These are phyloP conservation scores for Schwanniomyces yamadae DNA, from an alignment of 805 yeast genomes.

Conservation along the genomic window DNA sequence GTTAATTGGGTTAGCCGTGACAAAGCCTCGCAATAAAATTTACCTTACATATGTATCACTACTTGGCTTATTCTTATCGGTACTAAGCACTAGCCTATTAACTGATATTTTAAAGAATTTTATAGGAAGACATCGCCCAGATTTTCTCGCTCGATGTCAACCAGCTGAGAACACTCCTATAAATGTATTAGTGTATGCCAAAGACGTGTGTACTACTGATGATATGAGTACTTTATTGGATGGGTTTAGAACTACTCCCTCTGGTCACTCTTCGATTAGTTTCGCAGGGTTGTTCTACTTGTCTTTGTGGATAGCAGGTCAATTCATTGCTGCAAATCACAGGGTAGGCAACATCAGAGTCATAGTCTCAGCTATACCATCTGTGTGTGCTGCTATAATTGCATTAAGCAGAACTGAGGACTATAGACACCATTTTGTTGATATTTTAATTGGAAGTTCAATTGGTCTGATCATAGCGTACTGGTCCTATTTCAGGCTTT, in stretches of 20 bases:
- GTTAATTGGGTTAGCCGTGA: slow-evolving; percentile 34
- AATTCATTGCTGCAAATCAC: slow-evolving; percentile 46
- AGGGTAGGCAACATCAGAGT: slow-evolving; percentile 64
- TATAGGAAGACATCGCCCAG: slow-evolving; percentile 92
- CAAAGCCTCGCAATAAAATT: slow-evolving; percentile 52
- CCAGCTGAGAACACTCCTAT: slow-evolving; percentile 61
- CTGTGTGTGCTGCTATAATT: slow-evolving; percentile 66
- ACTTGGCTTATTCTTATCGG: slow-evolving; percentile 62
- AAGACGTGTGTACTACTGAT: slow-evolving; percentile 62
- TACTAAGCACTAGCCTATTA: slow-evolving; percentile 57
- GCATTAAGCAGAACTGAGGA: slow-evolving; percentile 89
- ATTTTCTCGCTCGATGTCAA: slow-evolving; percentile 79
- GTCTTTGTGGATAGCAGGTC: slow-evolving; percentile 68
- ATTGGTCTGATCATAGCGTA: slow-evolving; percentile 64
- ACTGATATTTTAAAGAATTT: slow-evolving; percentile 78
- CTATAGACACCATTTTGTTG: slow-evolving; percentile 90
- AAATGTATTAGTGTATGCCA: slow-evolving; percentile 54
- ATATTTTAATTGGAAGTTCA: slow-evolving; percentile 69
- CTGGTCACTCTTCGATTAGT: slow-evolving; percentile 74
- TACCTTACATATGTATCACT: slow-evolving; percentile 64
- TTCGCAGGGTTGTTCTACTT: slow-evolving; percentile 67
- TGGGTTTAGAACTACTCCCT: slow-evolving; percentile 81
- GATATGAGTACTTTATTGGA: slow-evolving; percentile 49
- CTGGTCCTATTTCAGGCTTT: slow-evolving; percentile 55
- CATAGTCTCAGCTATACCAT: slow-evolving; percentile 51